Percentiles rank a stretch among this genome's conserved stretches.
Evolutionary conservation across 2,329 filamentous ascomycete species (phyloP).

Genomic region (Coniochaeta sp.): DNA sequence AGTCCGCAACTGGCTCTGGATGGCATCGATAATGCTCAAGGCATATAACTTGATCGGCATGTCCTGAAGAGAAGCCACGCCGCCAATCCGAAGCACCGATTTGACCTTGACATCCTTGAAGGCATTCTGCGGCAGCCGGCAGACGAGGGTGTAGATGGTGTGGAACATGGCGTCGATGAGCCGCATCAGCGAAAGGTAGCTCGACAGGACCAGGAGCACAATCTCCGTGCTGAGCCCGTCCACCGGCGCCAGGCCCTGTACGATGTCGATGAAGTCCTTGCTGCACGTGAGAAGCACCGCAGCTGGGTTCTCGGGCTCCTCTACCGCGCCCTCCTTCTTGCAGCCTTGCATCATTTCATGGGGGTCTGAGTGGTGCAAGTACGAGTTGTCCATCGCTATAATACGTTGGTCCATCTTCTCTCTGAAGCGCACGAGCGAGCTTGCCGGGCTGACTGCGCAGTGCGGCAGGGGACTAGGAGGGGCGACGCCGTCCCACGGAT

Average conservation of each 20-base stretch:
- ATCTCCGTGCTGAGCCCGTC: conserved; percentile 11
- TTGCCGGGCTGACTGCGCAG: conserved; percentile 8
- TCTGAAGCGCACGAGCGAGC: conserved; percentile 9
- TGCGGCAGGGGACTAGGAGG: conserved; percentile 3
- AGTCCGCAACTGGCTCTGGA: conserved; percentile 11
- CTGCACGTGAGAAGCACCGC: conserved; percentile 9
- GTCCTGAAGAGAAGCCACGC: conserved; percentile 14
- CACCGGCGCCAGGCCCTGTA: conserved; percentile 8
- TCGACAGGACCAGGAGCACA: conserved; percentile 11
- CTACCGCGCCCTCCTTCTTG: conserved; percentile 6
- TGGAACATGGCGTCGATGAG: conserved; percentile 13
- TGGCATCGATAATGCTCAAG: conserved; percentile 12
- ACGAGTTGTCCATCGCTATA: conserved; percentile 6
- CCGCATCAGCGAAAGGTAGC: conserved; percentile 14
- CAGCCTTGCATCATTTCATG: conserved; percentile 8
- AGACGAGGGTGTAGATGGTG: conserved; percentile 8
- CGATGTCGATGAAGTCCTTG: conserved; percentile 10
- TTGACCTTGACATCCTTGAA: conserved; percentile 14
- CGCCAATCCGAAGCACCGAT: conserved; percentile 15
- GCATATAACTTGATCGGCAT: conserved; percentile 15
- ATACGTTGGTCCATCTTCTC: conserved; percentile 12
- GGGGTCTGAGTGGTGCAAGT: conserved; percentile 7
- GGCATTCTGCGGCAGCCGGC: conserved; percentile 8
- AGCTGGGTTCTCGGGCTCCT: conserved; percentile 9
- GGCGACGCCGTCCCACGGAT: background rate